Conservation (phyloP, 2,329 filamentous ascomycete species). For the Calonectria leucothoes region DNA sequence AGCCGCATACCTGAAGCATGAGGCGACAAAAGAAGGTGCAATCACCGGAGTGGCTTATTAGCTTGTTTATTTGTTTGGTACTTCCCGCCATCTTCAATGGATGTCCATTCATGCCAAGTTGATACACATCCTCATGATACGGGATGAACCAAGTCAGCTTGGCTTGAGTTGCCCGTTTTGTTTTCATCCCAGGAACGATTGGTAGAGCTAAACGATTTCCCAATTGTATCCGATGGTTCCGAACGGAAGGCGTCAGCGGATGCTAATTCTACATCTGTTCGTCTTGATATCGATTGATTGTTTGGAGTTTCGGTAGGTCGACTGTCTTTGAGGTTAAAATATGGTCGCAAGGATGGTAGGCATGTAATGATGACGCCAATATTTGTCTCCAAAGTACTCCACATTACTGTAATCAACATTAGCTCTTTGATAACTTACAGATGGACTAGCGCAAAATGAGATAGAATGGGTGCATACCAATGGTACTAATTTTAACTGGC, state of each 20-base stretch:
- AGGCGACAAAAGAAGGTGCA: too few species aligned
- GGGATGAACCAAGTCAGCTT: neutral
- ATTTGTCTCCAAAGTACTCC: neutral
- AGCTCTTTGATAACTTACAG: neutral
- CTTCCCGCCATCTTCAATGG: neutral
- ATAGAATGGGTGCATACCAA: neutral
- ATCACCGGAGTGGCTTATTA: too few species aligned
- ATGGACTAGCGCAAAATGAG: neutral
- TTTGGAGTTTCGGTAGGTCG: neutral
- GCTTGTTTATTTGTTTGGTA: neutral
- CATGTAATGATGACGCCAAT: neutral
- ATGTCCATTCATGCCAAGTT: accelerated
- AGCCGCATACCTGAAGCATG: too few species aligned
- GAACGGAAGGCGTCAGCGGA: neutral
- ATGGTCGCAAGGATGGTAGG: neutral
- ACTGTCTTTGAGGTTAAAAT: neutral
- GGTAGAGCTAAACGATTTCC: neutral
- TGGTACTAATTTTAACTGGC: neutral
- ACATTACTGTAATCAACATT: neutral
- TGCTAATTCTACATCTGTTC: neutral
- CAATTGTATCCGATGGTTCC: neutral
- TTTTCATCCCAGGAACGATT: neutral
- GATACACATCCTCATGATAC: neutral
- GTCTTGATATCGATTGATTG: neutral
- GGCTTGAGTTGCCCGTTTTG: neutral